Evolutionary conservation across 2,329 filamentous ascomycete genomes (phyloP), one percentile per base, ranked within the genome.

Genomic region (Aspergillus ustus): DNA sequence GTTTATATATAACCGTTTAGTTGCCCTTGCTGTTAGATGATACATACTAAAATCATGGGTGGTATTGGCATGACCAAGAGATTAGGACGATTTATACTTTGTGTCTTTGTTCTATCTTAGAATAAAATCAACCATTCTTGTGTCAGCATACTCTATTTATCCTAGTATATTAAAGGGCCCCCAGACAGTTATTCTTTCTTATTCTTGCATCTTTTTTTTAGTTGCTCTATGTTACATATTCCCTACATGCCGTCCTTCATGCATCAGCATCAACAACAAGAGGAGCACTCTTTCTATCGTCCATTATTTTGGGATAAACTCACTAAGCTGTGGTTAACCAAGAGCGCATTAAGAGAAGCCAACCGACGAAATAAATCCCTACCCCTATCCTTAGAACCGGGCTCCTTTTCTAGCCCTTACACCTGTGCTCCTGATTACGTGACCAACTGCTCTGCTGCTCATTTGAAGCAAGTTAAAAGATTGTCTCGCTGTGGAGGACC

Each of bases 301-400:
- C 52, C 52, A 5, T n/a, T 54, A n/a, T 54, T 54, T 28, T 54
- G 52, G 52, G 52, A 44, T 40, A 54, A 29, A 28, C 37, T 54
- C 13, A 19, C 31, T 11, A 45, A 44, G 52, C 31, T 54, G 11
- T 44, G 20, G 20, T 54, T 54, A 7, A 54, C 52, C 37, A 54
- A 45, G 34, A 44, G 52, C 19, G 52, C 52, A 34, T 54, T 54
- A 44, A 15, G 37, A 54, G 52, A 54, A 44, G 34, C 29, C 28
- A 44, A 54, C 19, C 52, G 34, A 22, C 31, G 19, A 25, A 44
- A 54, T 28, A 15, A 28, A 20, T 37, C 43, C 52, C 34, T 54
- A 22, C n/a, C n/a, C n/a, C n/a, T n/a, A n/a, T 54, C 52, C 29
- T 31, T 34, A 54, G 25, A 25, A 3, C 52, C n/a, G 37, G n/a